Conservation (phyloP, 1,139 yeast genomes). For the Nakaseomyces nivariensis region DNA sequence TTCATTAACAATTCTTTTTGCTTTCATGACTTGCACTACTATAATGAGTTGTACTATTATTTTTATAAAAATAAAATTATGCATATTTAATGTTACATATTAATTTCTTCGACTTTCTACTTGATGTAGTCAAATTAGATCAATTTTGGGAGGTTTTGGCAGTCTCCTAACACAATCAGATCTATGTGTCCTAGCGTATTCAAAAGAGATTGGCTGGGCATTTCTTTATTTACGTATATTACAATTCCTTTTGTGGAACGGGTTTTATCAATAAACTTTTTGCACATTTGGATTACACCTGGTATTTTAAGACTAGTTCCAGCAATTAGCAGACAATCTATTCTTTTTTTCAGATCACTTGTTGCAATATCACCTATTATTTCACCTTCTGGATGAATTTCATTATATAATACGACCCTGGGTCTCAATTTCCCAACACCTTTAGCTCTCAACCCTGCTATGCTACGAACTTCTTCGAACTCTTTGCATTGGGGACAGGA, state of each 20-base stretch:
- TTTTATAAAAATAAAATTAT: background rate
- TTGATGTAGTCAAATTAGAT: no score
- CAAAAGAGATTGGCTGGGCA: slow-evolving; percentile 39
- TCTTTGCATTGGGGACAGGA: slow-evolving; percentile 50
- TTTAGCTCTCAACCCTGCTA: slow-evolving; percentile 63
- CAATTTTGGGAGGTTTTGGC: slow-evolving; percentile 34
- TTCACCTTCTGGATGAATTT: slow-evolving; percentile 81
- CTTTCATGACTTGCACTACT: background rate
- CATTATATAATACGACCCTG: slow-evolving; percentile 75
- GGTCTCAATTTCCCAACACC: slow-evolving; percentile 76
- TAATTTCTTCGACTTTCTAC: no score
- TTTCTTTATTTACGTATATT: slow-evolving; percentile 48
- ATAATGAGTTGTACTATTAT: background rate
- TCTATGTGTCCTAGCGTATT: slow-evolving; percentile 47
- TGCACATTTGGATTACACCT: slow-evolving; percentile 69
- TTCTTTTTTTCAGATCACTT: slow-evolving; percentile 51
- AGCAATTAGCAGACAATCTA: slow-evolving; percentile 72
- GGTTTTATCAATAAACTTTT: slow-evolving; percentile 56
- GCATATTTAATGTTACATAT: background rate
- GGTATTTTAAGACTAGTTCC: slow-evolving; percentile 85
- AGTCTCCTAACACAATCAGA: slow-evolving; percentile 48
- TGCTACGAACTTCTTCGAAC: slow-evolving; percentile 37
- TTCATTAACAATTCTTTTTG: background rate
- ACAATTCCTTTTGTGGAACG: slow-evolving; percentile 50
- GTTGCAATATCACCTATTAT: slow-evolving; percentile 65